A percentile compares a stretch with the other conserved stretches of the same genome.
Conservation (phyloP, 345 rosid genomes). For the Aethionema arabicum region DNA sequence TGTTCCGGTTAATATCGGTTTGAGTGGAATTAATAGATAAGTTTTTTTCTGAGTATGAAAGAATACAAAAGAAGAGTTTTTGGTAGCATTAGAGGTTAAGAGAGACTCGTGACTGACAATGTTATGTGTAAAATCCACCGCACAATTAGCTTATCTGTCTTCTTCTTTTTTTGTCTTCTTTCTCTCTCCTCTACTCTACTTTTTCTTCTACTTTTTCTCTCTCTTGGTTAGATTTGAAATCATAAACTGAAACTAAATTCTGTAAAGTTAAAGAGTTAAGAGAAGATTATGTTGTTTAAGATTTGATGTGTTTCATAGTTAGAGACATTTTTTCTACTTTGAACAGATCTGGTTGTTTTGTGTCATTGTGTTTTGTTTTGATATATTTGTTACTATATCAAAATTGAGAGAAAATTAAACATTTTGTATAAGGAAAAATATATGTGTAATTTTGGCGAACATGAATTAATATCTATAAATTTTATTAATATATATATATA, state of each 20-base stretch:
- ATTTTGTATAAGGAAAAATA: too few relatives aligned
- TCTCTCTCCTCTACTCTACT: too few relatives aligned
- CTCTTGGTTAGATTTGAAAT: slow-evolving; percentile 14
- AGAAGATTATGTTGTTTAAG: slow-evolving; percentile 9
- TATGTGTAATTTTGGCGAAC: too few relatives aligned
- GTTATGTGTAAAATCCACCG: slow-evolving; percentile 35
- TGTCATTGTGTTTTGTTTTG: slow-evolving; percentile 16
- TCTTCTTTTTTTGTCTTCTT: slow-evolving; percentile 28
- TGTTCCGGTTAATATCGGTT: slow-evolving; percentile 21
- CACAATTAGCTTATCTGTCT: slow-evolving; percentile 37
- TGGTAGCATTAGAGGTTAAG: slow-evolving; percentile 39
- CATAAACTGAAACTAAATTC: slow-evolving; percentile 2
- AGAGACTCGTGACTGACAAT: slow-evolving; percentile 43
- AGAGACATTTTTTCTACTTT: not conserved
- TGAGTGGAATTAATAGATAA: not conserved
- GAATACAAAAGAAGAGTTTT: slow-evolving; percentile 31
- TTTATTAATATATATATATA: too few relatives aligned
- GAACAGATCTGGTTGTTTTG: not conserved
- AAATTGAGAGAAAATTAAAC: too few relatives aligned
- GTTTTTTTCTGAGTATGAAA: slow-evolving; percentile 27
- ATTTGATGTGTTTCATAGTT: slow-evolving; percentile 11
- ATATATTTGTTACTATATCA: too few relatives aligned
- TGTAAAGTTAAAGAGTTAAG: too few relatives aligned
- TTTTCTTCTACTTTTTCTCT: not conserved
- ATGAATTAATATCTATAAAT: too few relatives aligned